phyloP scores from a whole-genome alignment of 768 basidiomycete species.

The Phylloporus rhodoxanthus region DNA sequence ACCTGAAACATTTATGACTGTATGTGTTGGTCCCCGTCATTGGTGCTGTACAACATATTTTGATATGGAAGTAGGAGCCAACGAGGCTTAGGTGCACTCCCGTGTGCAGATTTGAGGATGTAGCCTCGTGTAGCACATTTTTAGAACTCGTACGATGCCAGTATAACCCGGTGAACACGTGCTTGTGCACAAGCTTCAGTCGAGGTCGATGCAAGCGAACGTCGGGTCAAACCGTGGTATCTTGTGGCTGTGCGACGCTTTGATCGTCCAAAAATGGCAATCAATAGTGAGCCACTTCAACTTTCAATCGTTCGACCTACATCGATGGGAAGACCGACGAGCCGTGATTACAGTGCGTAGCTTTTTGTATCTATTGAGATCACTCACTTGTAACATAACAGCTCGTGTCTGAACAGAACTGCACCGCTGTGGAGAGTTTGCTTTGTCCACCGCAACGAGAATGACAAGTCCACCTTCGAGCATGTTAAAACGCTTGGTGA shows the following conservation, averaged over 20 bases:
- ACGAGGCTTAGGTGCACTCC: too few species aligned
- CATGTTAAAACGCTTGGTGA: background rate
- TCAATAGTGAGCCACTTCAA: background rate
- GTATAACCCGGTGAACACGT: too few species aligned
- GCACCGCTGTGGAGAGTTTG: background rate
- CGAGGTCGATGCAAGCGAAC: too few species aligned
- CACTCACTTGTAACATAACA: background rate
- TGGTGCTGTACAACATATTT: too few species aligned
- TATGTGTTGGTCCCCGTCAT: too few species aligned
- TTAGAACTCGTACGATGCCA: too few species aligned
- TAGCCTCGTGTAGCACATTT: too few species aligned
- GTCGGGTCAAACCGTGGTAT: too few species aligned
- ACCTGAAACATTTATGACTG: too few species aligned
- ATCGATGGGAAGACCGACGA: background rate
- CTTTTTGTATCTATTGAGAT: background rate
- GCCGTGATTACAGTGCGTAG: background rate
- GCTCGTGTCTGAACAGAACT: background rate
- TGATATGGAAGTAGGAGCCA: too few species aligned
- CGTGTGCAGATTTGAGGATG: too few species aligned
- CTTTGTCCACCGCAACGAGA: background rate
- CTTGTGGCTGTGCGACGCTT: background rate
- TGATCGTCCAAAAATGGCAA: background rate
- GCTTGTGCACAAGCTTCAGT: too few species aligned
- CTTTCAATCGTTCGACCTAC: background rate
- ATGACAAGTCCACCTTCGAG: background rate